A percentile compares a stretch with the other conserved stretches of the same genome.
These are phyloP conservation scores for Trichoderma asperelloides DNA, from an alignment of 495 filamentous ascomycete species.

Conservation along the genomic window DNA sequence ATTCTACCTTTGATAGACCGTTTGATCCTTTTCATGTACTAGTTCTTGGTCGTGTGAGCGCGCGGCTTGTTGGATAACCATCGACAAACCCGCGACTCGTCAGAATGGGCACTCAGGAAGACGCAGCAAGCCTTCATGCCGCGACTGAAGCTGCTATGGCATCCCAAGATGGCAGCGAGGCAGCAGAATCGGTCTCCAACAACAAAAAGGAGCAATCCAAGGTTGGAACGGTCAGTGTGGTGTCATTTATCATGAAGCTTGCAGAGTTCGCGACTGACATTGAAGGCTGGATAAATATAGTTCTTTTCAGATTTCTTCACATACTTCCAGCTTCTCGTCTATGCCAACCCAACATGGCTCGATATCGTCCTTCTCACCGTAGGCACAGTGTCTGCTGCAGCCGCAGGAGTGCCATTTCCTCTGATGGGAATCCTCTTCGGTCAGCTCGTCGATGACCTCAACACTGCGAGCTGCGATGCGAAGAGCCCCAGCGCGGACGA, in stretches of 20 bases:
- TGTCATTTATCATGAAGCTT: not conserved
- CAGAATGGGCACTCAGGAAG: not conserved
- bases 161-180: not conserved
- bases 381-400: slow-evolving; percentile 46
- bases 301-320: slow-evolving; percentile 14
- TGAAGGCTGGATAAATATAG: not conserved
- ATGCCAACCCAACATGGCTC: slow-evolving; percentile 27
- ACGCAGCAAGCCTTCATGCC: not conserved
- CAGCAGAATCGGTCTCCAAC: not conserved
- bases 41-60: not conserved
- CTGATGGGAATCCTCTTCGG: slow-evolving; percentile 62
- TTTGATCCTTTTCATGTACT: not conserved
- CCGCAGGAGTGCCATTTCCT: slow-evolving; percentile 58
- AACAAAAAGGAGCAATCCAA: not conserved
- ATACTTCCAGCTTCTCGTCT: slow-evolving; percentile 29
- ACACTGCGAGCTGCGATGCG: slow-evolving; percentile 44
- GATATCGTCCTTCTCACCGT: slow-evolving; percentile 42
- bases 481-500: slow-evolving; percentile 16
- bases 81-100: not conserved
- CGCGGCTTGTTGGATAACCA: not conserved
- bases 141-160: not conserved
- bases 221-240: not conserved
- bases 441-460: slow-evolving; percentile 57
- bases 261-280: not conserved
- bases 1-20: not conserved